Percentiles rank a stretch among this genome's conserved stretches.
Conservation (phyloP, 2,329 filamentous ascomycete genomes). For the Phyllachora maydis region DNA sequence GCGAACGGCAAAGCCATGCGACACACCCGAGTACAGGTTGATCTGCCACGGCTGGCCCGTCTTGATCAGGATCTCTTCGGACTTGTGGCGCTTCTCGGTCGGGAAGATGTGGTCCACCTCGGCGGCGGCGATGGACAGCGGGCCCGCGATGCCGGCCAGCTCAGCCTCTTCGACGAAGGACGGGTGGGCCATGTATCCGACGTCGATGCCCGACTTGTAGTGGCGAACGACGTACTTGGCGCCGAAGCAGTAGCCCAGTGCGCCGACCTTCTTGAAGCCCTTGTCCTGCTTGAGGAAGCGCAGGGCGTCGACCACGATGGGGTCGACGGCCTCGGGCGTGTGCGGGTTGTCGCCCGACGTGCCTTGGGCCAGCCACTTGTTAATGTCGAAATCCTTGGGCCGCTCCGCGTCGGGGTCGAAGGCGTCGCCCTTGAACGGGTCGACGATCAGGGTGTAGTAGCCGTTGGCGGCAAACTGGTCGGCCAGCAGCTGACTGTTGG, state of each 20-base stretch:
- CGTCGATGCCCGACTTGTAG: slow-evolving; percentile 41
- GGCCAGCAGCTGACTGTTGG: slow-evolving; percentile 44
- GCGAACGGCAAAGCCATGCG: slow-evolving; percentile 58
- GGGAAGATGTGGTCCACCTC: slow-evolving; percentile 49
- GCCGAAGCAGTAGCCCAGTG: slow-evolving; percentile 57
- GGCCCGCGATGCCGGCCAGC: slow-evolving; percentile 41
- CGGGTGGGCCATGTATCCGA: slow-evolving; percentile 57
- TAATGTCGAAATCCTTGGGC: slow-evolving; percentile 18
- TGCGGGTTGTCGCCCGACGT: slow-evolving; percentile 26
- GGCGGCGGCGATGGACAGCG: slow-evolving; percentile 44
- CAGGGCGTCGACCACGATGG: slow-evolving; percentile 27
- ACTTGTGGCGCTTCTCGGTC: slow-evolving; percentile 38
- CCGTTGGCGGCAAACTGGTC: slow-evolving; percentile 58
- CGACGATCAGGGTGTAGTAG: slow-evolving; percentile 47
- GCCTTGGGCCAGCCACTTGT: slow-evolving; percentile 21
- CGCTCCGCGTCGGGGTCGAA: slow-evolving; percentile 25
- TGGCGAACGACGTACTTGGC: slow-evolving; percentile 56
- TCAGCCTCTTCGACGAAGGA: slow-evolving; percentile 52
- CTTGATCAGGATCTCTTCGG: slow-evolving; percentile 39
- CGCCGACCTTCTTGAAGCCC: slow-evolving; percentile 37
- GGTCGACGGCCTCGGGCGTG: slow-evolving; percentile 20
- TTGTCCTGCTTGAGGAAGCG: slow-evolving; percentile 34
- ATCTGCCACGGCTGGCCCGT: slow-evolving; percentile 49
- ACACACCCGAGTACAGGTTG: slow-evolving; percentile 48
- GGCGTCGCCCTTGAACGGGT: slow-evolving; percentile 49